These are phyloP conservation scores for Eucalyptus regnans DNA, from an alignment of 345 rosid species.

Conservation along the genomic window DNA sequence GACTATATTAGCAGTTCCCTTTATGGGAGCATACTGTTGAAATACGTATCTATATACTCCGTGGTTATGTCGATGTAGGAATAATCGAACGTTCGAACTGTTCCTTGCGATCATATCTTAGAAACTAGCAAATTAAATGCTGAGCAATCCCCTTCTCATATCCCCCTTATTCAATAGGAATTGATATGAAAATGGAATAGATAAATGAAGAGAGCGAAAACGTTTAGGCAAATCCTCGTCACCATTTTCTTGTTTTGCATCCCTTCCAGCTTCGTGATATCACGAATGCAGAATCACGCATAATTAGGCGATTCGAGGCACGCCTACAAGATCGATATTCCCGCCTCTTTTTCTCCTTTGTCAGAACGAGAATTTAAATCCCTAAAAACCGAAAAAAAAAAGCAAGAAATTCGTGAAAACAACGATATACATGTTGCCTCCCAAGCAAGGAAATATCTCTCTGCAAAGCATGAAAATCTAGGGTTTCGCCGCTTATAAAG, in stretches of 20 bases:
- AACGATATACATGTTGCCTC: background rate
- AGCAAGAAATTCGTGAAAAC: background rate
- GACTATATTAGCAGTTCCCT: background rate
- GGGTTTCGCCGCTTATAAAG: background rate
- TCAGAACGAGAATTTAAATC: background rate
- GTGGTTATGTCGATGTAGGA: background rate
- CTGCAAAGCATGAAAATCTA: background rate
- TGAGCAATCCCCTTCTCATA: background rate
- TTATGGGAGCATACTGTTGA: accelerated
- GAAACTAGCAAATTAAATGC: background rate
- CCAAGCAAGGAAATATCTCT: background rate
- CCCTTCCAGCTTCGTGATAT: background rate
- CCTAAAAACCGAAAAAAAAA: background rate
- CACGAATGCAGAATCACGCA: background rate
- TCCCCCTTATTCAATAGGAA: background rate
- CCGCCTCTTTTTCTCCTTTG: background rate
- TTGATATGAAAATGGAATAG: background rate
- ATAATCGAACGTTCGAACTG: background rate
- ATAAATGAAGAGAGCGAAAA: background rate
- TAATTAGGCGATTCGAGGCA: background rate
- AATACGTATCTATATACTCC: accelerated
- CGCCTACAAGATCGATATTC: background rate
- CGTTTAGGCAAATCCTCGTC: background rate
- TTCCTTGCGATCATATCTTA: background rate
- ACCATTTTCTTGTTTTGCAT: background rate